These are phyloP conservation scores for Echites panduratus DNA, from an alignment of 257 asterid species.

Conservation along the genomic window DNA sequence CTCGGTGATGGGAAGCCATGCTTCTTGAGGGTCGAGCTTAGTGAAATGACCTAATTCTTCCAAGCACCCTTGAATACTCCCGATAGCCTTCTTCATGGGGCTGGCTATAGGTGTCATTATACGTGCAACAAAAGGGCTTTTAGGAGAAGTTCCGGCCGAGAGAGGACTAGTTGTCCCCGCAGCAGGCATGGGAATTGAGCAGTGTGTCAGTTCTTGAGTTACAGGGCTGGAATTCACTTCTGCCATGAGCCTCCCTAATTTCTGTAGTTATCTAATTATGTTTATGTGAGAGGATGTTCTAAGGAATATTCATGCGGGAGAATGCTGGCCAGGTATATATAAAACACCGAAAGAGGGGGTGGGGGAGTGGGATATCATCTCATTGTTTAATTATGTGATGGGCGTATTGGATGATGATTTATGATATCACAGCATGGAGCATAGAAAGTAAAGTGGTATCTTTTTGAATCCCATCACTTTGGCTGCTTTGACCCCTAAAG, in stretches of 20 bases:
- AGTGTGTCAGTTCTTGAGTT: background rate
- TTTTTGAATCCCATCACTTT: constrained; percentile 12
- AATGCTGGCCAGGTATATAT: constrained; percentile 1
- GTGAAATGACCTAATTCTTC: constrained; percentile 71
- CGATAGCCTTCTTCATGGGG: constrained; percentile 60
- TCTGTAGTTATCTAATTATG: background rate
- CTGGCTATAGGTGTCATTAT: constrained; percentile 60
- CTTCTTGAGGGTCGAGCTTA: constrained; percentile 69
- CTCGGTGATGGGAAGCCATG: constrained; percentile 88
- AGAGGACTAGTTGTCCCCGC: background rate
- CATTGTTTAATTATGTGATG: too few species aligned
- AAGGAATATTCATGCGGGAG: background rate
- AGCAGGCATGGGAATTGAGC: background rate
- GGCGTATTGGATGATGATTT: too few species aligned
- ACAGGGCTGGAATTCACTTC: constrained; percentile 24
- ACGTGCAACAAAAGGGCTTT: constrained; percentile 50
- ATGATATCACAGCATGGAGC: too few species aligned
- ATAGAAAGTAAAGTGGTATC: constrained; percentile 2
- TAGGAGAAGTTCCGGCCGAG: constrained; percentile 12
- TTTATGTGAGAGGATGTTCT: too few species aligned
- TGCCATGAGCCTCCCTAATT: constrained; percentile 1
- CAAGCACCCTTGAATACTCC: constrained; percentile 44
- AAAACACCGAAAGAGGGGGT: background rate
- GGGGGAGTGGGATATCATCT: background rate
- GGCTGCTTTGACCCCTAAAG: constrained; percentile 4